Base-by-base conservation (phyloP, 495 filamentous ascomycete genomes). In the Penicillium antarcticum region DNA sequence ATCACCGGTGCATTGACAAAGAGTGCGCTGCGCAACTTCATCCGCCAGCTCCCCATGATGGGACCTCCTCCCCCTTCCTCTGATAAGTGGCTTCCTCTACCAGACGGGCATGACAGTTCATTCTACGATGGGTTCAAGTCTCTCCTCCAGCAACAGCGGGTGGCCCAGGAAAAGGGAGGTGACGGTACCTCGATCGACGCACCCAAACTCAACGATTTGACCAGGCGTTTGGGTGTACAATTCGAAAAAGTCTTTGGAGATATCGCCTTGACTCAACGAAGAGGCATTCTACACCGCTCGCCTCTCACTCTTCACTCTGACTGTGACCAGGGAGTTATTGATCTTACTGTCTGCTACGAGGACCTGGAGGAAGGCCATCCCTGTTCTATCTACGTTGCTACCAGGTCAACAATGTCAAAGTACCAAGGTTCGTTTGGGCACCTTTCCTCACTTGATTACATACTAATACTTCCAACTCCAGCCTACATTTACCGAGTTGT, bases 211-310 rank as follows among this genome's bases (percentile, higher is more conserved):
- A 73, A 77, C 51, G 74, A 82, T 39, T 51, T 85, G 47, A 75
- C 72, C 0, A 71, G 64, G 34, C 69, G 79, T 38, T 62, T 85
- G 18, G 72, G 72, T 5, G 51, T 68, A 3, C 81, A 83, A 53
- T 85, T 79, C 49, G 70, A 77, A 5, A 70, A 71, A 10, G 71
- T 84, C 1, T 85, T 84, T 56, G 69, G 65, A 9, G 74, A 79
- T 44, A 84, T 84, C 49, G 79, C 82, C 8, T 67, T 78, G 42
- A 79, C 81, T 12, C 80, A 83, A 60, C 75, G 75, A 42, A 68
- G 81, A 42, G 77, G 78, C 19, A 75, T 85, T 35, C 66, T 83
- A 14, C 70, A 84, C 55, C 77, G 75, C 9, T 73, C 71, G 14
- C 71, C 78, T 16, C 52, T 83, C 31, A 62, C 56, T 2, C 66